Evolutionary conservation across 768 basidiomycete species (phyloP).

Genomic region (Podaxis mareebaensis): DNA sequence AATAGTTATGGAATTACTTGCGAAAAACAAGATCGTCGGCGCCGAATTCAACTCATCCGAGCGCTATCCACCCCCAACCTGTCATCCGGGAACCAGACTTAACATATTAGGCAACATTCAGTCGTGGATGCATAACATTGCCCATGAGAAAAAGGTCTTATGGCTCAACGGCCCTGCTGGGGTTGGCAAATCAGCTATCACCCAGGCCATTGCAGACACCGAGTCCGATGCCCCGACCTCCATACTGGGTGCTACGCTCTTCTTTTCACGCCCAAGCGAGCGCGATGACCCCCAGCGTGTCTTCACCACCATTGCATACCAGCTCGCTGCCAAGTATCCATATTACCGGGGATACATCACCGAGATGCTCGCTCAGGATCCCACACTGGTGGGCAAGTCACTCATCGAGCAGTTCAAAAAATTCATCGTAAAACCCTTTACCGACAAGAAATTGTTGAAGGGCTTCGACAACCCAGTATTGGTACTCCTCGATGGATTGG

Average conservation of each 20-base stretch:
- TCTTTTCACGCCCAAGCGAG: not conserved
- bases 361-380: constrained; percentile 6
- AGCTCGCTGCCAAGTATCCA: constrained; percentile 18
- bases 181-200: constrained; percentile 8
- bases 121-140: not conserved
- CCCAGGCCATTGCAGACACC: not conserved
- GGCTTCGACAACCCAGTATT: not conserved
- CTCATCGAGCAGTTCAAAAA: constrained; percentile 15
- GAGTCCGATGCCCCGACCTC: no score
- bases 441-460: not conserved
- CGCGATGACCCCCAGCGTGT: not conserved
- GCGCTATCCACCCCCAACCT: not conserved
- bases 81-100: not conserved
- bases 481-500: constrained; percentile 28
- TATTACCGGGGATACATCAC: constrained; percentile 7
- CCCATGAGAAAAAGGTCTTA: not conserved
- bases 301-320: constrained; percentile 21
- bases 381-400: constrained; percentile 12
- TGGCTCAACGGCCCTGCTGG: constrained; percentile 6
- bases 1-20: not conserved
- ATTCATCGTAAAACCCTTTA: constrained; percentile 21
- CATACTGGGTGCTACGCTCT: not conserved
- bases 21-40: not conserved
- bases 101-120: not conserved
- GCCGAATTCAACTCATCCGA: not conserved